These are phyloP conservation scores for Cyclotella choctawhatcheeana DNA, from an alignment of 108 stramenopile species.

Conservation along the genomic window DNA sequence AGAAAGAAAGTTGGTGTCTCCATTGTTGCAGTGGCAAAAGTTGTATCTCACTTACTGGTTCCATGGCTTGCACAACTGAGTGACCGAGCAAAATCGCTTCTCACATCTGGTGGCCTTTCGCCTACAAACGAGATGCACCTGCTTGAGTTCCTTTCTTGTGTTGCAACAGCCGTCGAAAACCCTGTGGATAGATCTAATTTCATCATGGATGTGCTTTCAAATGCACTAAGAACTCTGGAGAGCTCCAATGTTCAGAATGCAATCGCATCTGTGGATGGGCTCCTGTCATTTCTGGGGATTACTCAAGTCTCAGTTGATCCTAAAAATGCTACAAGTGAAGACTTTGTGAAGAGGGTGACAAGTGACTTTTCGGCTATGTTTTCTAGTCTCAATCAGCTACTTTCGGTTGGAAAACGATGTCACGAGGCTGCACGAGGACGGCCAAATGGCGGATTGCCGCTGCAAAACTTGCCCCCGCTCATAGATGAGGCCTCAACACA, in stretches of 20 bases:
- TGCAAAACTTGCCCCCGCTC: slow-evolving; percentile 51
- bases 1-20: slow-evolving; percentile 83
- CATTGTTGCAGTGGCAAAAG: slow-evolving; percentile 78
- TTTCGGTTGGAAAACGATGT: slow-evolving; percentile 89
- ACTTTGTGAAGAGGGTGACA: slow-evolving; percentile 67
- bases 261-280: slow-evolving; percentile 60
- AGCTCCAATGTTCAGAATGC: slow-evolving; percentile 58
- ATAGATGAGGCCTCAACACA: slow-evolving; percentile 34
- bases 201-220: slow-evolving; percentile 77
- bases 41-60: slow-evolving; percentile 79
- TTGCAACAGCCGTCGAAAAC: slow-evolving; percentile 86
- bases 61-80: slow-evolving; percentile 84
- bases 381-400: slow-evolving; percentile 82
- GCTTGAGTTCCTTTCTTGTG: slow-evolving; percentile 86
- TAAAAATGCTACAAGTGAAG: slow-evolving; percentile 65
- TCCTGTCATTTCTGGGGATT: slow-evolving; percentile 71
- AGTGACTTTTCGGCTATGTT: slow-evolving; percentile 62
- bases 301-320: slow-evolving; percentile 65
- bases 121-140: slow-evolving; percentile 87
- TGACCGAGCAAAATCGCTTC: slow-evolving; percentile 64
- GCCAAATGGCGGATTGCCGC: slow-evolving; percentile 52
- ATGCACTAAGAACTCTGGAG: slow-evolving; percentile 66
- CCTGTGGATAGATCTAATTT: slow-evolving; percentile 74
- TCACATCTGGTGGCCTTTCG: slow-evolving; percentile 66
- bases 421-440: slow-evolving; percentile 84